Base-by-base conservation (phyloP, 371 early-diverging fungal species). In the Lichtheimia corymbifera region DNA sequence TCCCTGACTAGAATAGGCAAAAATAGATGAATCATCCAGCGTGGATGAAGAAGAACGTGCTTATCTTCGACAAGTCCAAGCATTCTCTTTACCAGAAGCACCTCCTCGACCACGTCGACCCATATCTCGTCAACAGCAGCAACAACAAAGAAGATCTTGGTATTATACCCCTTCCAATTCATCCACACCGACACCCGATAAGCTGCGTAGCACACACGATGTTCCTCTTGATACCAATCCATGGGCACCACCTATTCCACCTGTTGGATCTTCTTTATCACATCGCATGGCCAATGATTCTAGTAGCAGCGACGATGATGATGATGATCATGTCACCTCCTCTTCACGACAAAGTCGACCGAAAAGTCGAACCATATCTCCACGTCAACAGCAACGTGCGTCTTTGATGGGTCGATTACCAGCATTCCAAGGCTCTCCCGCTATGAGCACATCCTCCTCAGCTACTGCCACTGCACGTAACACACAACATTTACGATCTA, bases 381-480 rank as follows among this genome's bases (percentile, higher is more conserved):
- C 54, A 20, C 54, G 30, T 28, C 40, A 53, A 17, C 51, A 47
- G 17, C 47, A n/a, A 47, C 47, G 47, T 18, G 47, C 47, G 0
- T n/a, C 47, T 5, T 47, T 47, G 47, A 22, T n/a, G 6, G 47
- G 47, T n/a, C 47, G 47, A 6, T 47, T 47, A 35, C 12, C 62
- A 50, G 41, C 62, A 28, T 9, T 53, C 54, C 50, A 59, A 35
- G 61, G 62, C 7, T 57, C 57, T 14, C 68, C 57, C 17, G 73
- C 58, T 71, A 66, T 17, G n/a, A 70, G 68, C 41, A 58, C 63
- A n/a, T 73, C 77, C 5, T 77, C 77, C 4, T 70, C 77, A 24
- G 70, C 72, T 20, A 77, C 77, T 17, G 72, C 77, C 7, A 74
- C 77, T 24, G 66, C 68, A 20, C 25, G 63, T 15, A 55, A 63